Percentiles rank a stretch among this genome's conserved stretches.
Evolutionary conservation across 2,329 filamentous ascomycete genomes (phyloP).

Genomic region (Fonsecaea nubica): DNA sequence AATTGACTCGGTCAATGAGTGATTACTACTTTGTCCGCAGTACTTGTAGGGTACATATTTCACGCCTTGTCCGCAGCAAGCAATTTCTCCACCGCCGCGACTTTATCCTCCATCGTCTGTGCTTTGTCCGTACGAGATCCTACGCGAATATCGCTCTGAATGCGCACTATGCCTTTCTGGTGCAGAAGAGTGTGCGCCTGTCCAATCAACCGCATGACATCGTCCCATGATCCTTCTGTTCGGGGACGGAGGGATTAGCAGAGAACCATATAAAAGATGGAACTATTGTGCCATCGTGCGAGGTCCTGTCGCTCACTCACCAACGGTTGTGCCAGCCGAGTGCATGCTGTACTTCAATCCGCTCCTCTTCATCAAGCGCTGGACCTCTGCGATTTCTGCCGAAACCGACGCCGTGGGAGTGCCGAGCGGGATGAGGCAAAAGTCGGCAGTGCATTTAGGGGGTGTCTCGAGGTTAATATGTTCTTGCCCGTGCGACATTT

Average conservation of each 20-base stretch:
- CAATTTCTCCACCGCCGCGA: constrained; percentile 64
- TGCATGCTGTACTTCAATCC: constrained; percentile 88
- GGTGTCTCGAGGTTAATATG: constrained; percentile 61
- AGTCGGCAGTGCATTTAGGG: constrained; percentile 80
- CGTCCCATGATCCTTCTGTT: constrained; percentile 87
- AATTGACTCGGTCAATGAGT: neutral
- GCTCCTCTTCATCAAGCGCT: constrained; percentile 80
- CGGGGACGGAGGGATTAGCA: constrained; percentile 7
- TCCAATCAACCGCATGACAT: constrained; percentile 83
- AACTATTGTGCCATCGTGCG: too few species aligned
- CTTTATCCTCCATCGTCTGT: constrained; percentile 82
- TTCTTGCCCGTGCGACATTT: constrained; percentile 26
- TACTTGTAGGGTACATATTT: neutral
- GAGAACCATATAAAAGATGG: too few species aligned
- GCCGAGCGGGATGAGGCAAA: constrained; percentile 89
- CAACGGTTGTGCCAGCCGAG: constrained; percentile 89
- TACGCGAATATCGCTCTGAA: constrained; percentile 87
- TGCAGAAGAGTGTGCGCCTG: constrained; percentile 83
- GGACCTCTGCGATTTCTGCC: constrained; percentile 85
- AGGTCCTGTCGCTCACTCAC: constrained; percentile 57
- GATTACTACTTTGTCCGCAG: neutral
- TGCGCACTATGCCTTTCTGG: constrained; percentile 74
- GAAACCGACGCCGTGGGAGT: constrained; percentile 78
- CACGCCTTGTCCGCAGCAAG: constrained; percentile 45
- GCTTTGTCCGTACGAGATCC: constrained; percentile 86